Percentiles rank a stretch among this genome's conserved stretches.
phyloP scores from a whole-genome alignment of 306 rosid genomes.

The Canavalia gladiata region DNA sequence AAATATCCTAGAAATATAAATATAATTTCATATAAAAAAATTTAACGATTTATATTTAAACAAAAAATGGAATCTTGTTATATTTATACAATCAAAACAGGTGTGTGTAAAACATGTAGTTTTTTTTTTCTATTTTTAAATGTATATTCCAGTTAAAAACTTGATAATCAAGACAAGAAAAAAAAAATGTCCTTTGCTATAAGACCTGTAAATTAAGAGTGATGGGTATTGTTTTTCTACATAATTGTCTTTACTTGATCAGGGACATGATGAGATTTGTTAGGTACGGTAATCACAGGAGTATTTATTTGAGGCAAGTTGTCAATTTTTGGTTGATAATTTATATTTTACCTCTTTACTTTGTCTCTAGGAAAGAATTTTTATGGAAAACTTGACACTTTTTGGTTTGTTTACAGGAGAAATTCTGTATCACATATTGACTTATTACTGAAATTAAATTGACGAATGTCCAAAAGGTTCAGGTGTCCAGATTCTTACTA shows the following conservation, averaged over 20 bases:
- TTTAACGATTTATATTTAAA: background rate
- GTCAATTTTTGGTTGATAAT: background rate
- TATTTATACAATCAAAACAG: background rate
- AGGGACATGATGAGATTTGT: background rate
- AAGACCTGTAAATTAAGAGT: background rate
- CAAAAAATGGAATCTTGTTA: background rate
- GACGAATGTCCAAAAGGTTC: background rate
- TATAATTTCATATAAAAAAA: too few relatives aligned
- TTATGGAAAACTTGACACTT: background rate
- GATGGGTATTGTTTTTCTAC: background rate
- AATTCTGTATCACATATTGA: slow-evolving; percentile 1
- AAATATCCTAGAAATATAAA: too few relatives aligned
- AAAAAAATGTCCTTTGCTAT: background rate
- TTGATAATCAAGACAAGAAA: background rate
- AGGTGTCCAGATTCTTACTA: background rate
- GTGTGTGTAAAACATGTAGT: background rate
- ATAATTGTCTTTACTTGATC: background rate
- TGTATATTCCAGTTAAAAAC: background rate
- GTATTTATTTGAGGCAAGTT: background rate
- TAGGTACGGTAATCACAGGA: background rate
- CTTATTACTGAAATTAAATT: background rate
- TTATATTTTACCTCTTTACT: background rate
- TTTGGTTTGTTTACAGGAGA: background rate
- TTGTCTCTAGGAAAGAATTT: too few relatives aligned
- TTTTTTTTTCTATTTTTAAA: background rate